Conservation (phyloP, 2,329 filamentous ascomycete genomes). For the Apiospora hydei region DNA sequence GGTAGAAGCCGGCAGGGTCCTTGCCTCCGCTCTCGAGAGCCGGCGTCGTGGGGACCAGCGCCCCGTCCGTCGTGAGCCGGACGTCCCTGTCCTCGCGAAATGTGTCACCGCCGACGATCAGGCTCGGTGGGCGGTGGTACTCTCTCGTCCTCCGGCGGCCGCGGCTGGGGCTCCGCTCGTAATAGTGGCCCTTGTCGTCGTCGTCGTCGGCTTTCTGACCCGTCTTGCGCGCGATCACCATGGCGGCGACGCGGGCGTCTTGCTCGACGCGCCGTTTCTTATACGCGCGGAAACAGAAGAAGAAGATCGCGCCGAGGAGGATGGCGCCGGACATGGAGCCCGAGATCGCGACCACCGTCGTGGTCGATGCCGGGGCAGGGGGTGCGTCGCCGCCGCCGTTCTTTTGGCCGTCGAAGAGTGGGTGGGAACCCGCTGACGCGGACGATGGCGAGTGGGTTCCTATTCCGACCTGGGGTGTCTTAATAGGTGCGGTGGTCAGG, state of each 20-base stretch:
- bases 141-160: slow-evolving; percentile 4
- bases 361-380: not conserved
- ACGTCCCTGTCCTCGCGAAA: slow-evolving; percentile 16
- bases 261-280: slow-evolving; percentile 34
- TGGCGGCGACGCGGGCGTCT: slow-evolving; percentile 28
- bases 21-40: slow-evolving; percentile 36
- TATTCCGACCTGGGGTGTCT: not conserved
- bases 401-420: not conserved
- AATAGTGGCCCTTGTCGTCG: not conserved
- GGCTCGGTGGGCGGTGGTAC: slow-evolving; percentile 27
- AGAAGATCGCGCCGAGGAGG: slow-evolving; percentile 32
- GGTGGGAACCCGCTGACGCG: not conserved
- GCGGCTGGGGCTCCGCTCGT: slow-evolving; percentile 15
- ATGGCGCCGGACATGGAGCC: slow-evolving; percentile 37
- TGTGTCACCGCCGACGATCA: slow-evolving; percentile 27
- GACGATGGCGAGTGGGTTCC: not conserved
- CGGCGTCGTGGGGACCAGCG: slow-evolving; percentile 35
- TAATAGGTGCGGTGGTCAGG: not conserved
- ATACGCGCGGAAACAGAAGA: slow-evolving; percentile 36
- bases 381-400: not conserved
- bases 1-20: slow-evolving; percentile 17
- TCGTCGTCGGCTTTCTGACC: slow-evolving; percentile 6
- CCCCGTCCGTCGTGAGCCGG: slow-evolving; percentile 28
- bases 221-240: slow-evolving; percentile 25
- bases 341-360: slow-evolving; percentile 36